Conservation (phyloP, 2,329 filamentous ascomycete species). For the Phyllosticta citribraziliensis region DNA sequence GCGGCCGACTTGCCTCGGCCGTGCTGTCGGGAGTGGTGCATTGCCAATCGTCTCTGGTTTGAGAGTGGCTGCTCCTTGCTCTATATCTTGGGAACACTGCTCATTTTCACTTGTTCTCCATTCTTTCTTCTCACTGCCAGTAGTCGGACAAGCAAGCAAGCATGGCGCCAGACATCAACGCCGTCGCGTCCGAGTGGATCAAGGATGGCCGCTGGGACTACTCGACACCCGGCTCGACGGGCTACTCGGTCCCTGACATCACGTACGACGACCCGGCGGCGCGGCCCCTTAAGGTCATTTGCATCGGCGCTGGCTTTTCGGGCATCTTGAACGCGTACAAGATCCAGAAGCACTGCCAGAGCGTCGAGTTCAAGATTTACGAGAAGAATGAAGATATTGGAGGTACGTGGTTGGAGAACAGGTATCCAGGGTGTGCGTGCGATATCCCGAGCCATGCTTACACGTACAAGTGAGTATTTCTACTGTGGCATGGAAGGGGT, state of each 20-base stretch:
- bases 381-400: conserved; percentile 38
- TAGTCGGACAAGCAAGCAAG: not conserved
- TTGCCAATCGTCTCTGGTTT: not conserved
- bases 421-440: conserved; percentile 33
- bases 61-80: not conserved
- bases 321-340: conserved; percentile 39
- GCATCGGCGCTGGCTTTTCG: conserved; percentile 39
- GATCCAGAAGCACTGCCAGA: conserved; percentile 36
- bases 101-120: not conserved
- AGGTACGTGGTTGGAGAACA: conserved; percentile 38
- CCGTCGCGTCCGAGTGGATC: conserved; percentile 16
- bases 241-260: conserved; percentile 32
- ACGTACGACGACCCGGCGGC: conserved; percentile 31
- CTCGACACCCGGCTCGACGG: conserved; percentile 32
- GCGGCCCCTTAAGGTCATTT: conserved; percentile 37
- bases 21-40: not conserved
- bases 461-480: conserved; percentile 21
- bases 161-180: conserved; percentile 37
- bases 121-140: not conserved
- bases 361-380: conserved; percentile 39
- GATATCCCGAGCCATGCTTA: conserved; percentile 39
- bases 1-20: not conserved
- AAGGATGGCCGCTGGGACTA: conserved; percentile 31
- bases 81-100: not conserved
- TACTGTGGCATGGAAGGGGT: too few species aligned